Evolutionary conservation across 2,329 filamentous ascomycete species (phyloP).

Genomic region (Ciborinia camelliae): DNA sequence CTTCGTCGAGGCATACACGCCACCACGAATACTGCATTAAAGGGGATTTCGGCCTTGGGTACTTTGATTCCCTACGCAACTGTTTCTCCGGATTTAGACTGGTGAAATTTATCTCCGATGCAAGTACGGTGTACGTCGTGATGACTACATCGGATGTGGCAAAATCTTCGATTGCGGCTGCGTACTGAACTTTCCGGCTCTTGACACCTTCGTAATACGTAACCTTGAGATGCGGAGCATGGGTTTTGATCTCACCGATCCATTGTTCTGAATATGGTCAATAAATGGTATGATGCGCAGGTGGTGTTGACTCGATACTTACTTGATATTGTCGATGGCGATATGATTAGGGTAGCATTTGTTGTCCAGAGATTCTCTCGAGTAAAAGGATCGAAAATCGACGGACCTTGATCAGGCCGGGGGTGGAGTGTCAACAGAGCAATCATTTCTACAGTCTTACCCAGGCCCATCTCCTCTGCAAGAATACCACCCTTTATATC

Average conservation of each 20-base stretch:
- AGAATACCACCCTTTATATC: conserved; percentile 49
- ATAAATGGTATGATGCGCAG: background rate
- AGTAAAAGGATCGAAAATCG: conserved; percentile 41
- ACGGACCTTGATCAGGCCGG: conserved; percentile 35
- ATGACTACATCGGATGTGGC: conserved; percentile 56
- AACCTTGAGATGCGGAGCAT: conserved; percentile 56
- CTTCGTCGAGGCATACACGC: conserved; percentile 73
- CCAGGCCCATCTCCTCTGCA: conserved; percentile 79
- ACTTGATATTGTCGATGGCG: conserved; percentile 49
- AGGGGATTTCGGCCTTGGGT: conserved; percentile 67
- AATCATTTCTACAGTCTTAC: conserved; percentile 75
- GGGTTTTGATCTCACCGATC: conserved; percentile 55
- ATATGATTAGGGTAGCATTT: conserved; percentile 59
- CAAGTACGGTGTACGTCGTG: conserved; percentile 68
- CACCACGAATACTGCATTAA: conserved; percentile 80
- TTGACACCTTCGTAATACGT: conserved; percentile 53
- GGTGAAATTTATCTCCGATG: conserved; percentile 75
- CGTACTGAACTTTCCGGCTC: conserved; percentile 34
- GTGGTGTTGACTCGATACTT: background rate
- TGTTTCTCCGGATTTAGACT: conserved; percentile 64
- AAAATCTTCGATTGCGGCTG: conserved; percentile 45
- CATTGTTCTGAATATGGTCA: conserved; percentile 49
- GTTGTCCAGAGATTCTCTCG: conserved; percentile 46
- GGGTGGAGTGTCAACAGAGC: conserved; percentile 64
- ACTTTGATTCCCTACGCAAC: conserved; percentile 60